Conservation (phyloP, 1,284 basidiomycete genomes). For the Sanghuangporus weigelae region DNA sequence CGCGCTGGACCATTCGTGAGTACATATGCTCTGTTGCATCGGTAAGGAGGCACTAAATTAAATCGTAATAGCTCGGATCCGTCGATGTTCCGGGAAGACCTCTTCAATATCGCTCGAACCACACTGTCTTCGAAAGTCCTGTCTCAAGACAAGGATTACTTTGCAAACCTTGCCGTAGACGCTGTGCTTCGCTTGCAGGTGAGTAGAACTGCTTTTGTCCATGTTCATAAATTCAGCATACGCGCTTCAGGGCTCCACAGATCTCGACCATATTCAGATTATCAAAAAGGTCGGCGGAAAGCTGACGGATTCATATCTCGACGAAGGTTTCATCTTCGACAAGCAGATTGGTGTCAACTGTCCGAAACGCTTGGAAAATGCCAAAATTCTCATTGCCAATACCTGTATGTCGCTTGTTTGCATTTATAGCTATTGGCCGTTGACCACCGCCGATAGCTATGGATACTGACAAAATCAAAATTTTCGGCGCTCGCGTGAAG, state of each 20-base stretch:
- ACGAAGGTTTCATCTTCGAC: slow-evolving; percentile 98
- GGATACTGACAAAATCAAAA: slow-evolving; percentile 99
- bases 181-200: slow-evolving; percentile 94
- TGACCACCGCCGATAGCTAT: slow-evolving; percentile 58
- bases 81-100: slow-evolving; percentile 77
- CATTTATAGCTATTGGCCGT: neutral
- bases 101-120: slow-evolving; percentile 95
- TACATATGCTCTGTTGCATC: slow-evolving; percentile 18
- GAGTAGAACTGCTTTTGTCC: neutral
- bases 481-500: slow-evolving; percentile 95
- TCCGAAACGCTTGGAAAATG: slow-evolving; percentile 92
- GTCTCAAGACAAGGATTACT: slow-evolving; percentile 97
- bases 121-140: slow-evolving; percentile 97
- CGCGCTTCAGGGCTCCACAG: slow-evolving; percentile 73
- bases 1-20: slow-evolving; percentile 83
- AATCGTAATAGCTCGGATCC: slow-evolving; percentile 56
- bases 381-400: slow-evolving; percentile 96
- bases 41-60: neutral
- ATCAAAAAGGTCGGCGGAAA: slow-evolving; percentile 99
- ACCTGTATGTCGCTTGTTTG: slow-evolving; percentile 60
- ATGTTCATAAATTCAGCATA: neutral
- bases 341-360: slow-evolving; percentile 95
- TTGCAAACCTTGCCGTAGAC: slow-evolving; percentile 97
- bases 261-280: slow-evolving; percentile 98
- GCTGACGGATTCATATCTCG: slow-evolving; percentile 96